Base-by-base conservation (phyloP, 1,284 basidiomycete species). In the Papiliotrema terrestris region DNA sequence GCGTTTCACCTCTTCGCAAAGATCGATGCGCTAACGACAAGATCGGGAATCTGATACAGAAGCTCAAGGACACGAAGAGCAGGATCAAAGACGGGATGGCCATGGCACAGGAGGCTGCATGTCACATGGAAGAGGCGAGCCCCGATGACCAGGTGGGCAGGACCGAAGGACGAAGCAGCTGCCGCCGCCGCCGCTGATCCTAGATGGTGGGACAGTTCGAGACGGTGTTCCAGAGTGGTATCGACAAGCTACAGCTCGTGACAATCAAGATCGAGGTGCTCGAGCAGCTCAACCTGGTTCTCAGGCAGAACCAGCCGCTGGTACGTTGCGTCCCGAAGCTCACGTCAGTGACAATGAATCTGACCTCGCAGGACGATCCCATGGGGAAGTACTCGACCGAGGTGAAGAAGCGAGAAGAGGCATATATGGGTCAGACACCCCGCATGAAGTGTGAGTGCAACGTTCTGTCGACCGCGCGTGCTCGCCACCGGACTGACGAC, bases 251-350 rank as follows among this genome's bases (percentile, higher is more conserved):
- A 35, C 25, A 55, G 17, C 23, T 63, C 6, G 25, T 68, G 8
- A 35, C 56, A 26, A 56, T 68, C 46, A 59, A 59, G 37, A 58
- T 56, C 9, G 66, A 80, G 42, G 77, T 80, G 8, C 72, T 92
- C 32, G 78, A 80, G 20, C 79, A 80, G 4, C 71, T 91, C 2
- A 75, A 83, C 39, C 83, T 86, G 63, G 71, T 77, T 38, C 71
- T 89, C 20, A 73, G 78, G 11, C 35, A 42, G 26, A 52, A 38
- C 49, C 23, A 39, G 19, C 6, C 19, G 19, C 38, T 52, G 47
- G 49, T 55, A 20, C 25, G 55, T 23, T 26, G n/a, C n/a, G n/a
- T n/a, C n/a, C n/a, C n/a, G n/a, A 14, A n/a, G 8, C 15, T 39
- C 29, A 32, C 29, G 17, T 37, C 29, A 25, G 3, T 19, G 23